Percentiles rank a stretch among this genome's conserved stretches.
Conservation (phyloP, 2,329 filamentous ascomycete species). For the Talaromyces sp. region DNA sequence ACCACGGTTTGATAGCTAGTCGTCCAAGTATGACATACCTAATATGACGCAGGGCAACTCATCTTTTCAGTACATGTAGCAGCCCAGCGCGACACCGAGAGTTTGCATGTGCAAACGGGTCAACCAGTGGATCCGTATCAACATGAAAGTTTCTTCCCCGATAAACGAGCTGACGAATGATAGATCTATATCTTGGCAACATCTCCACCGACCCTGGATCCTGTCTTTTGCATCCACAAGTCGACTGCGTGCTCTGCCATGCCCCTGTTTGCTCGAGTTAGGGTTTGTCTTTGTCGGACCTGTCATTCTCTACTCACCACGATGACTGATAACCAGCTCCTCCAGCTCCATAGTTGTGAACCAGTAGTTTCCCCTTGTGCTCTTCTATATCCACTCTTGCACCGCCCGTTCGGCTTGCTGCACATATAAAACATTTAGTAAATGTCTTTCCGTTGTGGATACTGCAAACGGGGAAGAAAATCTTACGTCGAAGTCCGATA, state of each 20-base stretch:
- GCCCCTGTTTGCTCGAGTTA: constrained; percentile 5
- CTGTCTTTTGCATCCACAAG: background rate
- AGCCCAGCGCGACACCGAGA: background rate
- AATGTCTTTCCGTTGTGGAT: background rate
- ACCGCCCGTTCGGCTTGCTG: constrained; percentile 7
- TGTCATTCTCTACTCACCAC: constrained; percentile 6
- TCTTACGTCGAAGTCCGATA: constrained; percentile 8
- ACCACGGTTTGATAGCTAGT: background rate
- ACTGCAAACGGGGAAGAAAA: background rate
- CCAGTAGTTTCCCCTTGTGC: background rate
- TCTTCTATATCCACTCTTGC: constrained; percentile 10
- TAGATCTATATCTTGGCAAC: background rate
- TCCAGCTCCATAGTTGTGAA: constrained; percentile 10
- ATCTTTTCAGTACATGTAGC: background rate
- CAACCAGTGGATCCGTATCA: background rate
- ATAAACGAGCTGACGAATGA: background rate
- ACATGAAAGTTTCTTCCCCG: background rate
- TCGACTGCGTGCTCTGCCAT: constrained; percentile 10
- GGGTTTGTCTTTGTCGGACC: background rate
- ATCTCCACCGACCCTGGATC: background rate
- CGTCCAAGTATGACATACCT: background rate
- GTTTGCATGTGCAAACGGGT: background rate
- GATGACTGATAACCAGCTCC: constrained; percentile 11
- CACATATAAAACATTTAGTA: background rate
- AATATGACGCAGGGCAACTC: background rate